These are phyloP conservation scores for Vitis rupestris DNA, from an alignment of 164 flowering plant species.

Conservation along the genomic window DNA sequence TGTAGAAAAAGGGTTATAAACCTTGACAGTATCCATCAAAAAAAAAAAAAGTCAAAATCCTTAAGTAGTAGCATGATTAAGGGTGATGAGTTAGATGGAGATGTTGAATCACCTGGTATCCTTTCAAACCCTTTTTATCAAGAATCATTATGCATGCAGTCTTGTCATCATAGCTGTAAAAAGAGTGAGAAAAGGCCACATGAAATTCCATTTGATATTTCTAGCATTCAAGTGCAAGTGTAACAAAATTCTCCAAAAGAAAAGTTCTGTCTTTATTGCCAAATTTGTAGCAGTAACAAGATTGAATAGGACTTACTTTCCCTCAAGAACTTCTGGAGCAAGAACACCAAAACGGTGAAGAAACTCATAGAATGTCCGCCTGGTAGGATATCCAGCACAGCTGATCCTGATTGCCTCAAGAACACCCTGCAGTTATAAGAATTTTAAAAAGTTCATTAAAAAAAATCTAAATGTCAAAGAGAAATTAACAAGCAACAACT, in stretches of 20 bases:
- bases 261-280: background rate
- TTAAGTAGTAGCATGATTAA: background rate
- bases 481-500: no score
- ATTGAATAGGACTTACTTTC: slow-evolving; percentile 46
- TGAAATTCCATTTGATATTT: background rate
- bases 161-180: slow-evolving; percentile 61
- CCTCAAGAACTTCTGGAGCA: slow-evolving; percentile 86
- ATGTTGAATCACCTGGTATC: slow-evolving; percentile 58
- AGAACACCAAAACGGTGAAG: slow-evolving; percentile 93
- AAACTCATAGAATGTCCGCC: slow-evolving; percentile 94
- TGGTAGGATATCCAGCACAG: slow-evolving; percentile 99
- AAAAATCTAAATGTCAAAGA: no score
- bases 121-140: slow-evolving; percentile 68
- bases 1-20: no score
- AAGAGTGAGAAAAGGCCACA: background rate
- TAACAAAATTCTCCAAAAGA: no score
- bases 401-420: slow-evolving; percentile 98
- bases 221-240: no score
- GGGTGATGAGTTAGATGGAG: background rate
- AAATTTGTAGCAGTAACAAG: background rate
- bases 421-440: slow-evolving; percentile 39
- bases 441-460: no score
- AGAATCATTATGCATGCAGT: slow-evolving; percentile 73
- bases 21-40: no score
- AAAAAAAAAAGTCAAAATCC: no score